Base-by-base conservation (phyloP, 176 grass and related monocot genomes). In the Thalia dealbata region DNA sequence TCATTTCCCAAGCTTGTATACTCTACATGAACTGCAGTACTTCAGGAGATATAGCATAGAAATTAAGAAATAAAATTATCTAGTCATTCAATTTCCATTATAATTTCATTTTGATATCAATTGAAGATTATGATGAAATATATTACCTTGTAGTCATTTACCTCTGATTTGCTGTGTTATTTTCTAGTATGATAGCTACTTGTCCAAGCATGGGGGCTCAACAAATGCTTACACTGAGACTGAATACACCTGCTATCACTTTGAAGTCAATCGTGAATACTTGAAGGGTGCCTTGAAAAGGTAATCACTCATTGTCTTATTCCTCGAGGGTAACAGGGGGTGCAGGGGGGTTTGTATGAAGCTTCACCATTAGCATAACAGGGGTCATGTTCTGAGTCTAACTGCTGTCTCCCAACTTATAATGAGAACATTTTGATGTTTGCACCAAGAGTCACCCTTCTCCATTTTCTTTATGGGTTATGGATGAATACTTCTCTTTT, bases 141-240 rank as follows among this genome's bases (percentile, higher is more conserved):
- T 61, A 21, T 12, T 75, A 4, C 19, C 19, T 54, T 3, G 3
- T n/a, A 50, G 46, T 21, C 41, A 71, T 48, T 62, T 32, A 46
- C 67, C 1, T 59, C 23, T 42, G 25, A 46, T n/a, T 50, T 61
- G 41, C 56, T 60, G 2, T 61, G 21, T 46, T 50, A 12, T 48
- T 76, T 71, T 69, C 67, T 56, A 96, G 93, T 96, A 96, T 86
- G 93, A 96, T 82, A 86, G 80, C 75, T 96, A 86, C 82, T 81
- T 96, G 74, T 88, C 93, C 58, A 96, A 92, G 82, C 89, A 96
- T 81, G 89, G 93, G 65, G 93, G 89, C 64, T 91, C 87, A 10
- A 90, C 93, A 75, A 92, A 96, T 88, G 93, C 93, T 80, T 87
- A 86, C 85, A 96, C 93, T 13, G 93, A 92, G 81, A 87, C 89